These are phyloP conservation scores for Limonium bicolor DNA, from an alignment of 148 eudicot genomes.

Conservation along the genomic window DNA sequence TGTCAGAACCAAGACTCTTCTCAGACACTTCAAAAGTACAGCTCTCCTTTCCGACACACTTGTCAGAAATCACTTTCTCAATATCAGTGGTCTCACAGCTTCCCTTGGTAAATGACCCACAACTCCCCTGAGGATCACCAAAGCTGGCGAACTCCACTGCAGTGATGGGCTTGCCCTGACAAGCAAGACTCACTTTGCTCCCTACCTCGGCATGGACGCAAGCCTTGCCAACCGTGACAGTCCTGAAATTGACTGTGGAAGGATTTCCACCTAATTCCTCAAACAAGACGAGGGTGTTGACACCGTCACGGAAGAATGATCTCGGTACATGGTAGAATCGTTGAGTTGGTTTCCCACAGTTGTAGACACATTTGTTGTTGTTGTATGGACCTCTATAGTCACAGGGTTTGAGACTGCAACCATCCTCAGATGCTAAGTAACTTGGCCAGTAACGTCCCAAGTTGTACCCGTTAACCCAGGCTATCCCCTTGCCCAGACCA, in stretches of 20 bases:
- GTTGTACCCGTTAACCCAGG: constrained; percentile 51
- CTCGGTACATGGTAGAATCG: constrained; percentile 35
- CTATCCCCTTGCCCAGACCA: constrained; percentile 47
- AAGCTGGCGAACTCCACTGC: too few species aligned
- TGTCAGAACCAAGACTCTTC: too few species aligned
- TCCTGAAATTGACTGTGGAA: constrained; percentile 45
- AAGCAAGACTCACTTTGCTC: constrained; percentile 20
- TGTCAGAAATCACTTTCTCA: too few species aligned
- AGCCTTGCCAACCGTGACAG: constrained; percentile 15
- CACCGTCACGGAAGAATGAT: constrained; percentile 32
- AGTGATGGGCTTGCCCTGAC: constrained; percentile 27
- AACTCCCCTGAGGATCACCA: too few species aligned
- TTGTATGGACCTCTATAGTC: constrained; percentile 31
- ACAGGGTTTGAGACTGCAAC: constrained; percentile 41
- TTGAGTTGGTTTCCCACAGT: background rate
- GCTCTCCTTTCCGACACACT: too few species aligned
- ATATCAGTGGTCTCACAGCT: too few species aligned
- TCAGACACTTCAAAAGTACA: too few species aligned
- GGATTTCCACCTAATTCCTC: too few species aligned
- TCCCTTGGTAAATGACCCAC: too few species aligned
- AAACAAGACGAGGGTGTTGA: constrained; percentile 29
- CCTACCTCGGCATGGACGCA: constrained; percentile 42
- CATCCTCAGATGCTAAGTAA: constrained; percentile 24
- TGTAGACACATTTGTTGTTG: background rate
- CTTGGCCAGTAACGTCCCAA: constrained; percentile 57